phyloP scores from a whole-genome alignment of 768 basidiomycete genomes.

The Rhodotorula diobovata region DNA sequence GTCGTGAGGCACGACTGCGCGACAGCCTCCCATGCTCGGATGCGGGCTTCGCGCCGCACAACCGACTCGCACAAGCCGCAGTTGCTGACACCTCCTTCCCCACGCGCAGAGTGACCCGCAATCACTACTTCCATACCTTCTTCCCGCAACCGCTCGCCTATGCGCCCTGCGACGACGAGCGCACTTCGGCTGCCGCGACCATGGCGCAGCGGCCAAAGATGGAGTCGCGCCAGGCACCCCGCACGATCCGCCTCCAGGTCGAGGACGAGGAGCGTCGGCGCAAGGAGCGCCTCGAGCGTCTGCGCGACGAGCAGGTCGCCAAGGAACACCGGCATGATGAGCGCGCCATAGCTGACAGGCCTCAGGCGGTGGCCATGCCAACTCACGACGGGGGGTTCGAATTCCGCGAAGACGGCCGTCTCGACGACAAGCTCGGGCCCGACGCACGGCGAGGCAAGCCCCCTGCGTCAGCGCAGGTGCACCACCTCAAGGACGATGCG shows the following conservation, averaged over 20 bases:
- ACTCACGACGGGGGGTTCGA: slow-evolving; percentile 1
- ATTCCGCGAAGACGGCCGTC: not conserved
- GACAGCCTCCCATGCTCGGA: too few species aligned
- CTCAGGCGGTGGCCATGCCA: not conserved
- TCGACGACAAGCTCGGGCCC: not conserved
- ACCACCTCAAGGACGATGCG: slow-evolving; percentile 4
- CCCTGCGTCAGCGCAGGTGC: not conserved
- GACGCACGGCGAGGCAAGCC: slow-evolving; percentile 18
- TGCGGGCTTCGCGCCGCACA: too few species aligned
- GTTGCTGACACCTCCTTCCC: not conserved
- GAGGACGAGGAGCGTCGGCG: slow-evolving; percentile 30
- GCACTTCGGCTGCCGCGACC: not conserved
- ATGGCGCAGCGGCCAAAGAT: slow-evolving; percentile 18
- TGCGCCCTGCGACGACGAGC: slow-evolving; percentile 33
- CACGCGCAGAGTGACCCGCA: slow-evolving; percentile 58
- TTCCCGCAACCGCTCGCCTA: slow-evolving; percentile 56
- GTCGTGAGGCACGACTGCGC: too few species aligned
- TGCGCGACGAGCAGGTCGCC: not conserved
- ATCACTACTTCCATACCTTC: slow-evolving; percentile 79
- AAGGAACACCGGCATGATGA: not conserved
- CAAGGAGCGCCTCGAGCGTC: slow-evolving; percentile 12
- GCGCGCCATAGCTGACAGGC: not conserved
- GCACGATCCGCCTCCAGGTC: slow-evolving; percentile 36
- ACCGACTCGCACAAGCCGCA: too few species aligned
- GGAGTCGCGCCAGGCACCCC: slow-evolving; percentile 41